Evolutionary conservation across 345 rosid species (phyloP), one percentile per base, ranked within the genome.

Genomic region (Salix dunnii): DNA sequence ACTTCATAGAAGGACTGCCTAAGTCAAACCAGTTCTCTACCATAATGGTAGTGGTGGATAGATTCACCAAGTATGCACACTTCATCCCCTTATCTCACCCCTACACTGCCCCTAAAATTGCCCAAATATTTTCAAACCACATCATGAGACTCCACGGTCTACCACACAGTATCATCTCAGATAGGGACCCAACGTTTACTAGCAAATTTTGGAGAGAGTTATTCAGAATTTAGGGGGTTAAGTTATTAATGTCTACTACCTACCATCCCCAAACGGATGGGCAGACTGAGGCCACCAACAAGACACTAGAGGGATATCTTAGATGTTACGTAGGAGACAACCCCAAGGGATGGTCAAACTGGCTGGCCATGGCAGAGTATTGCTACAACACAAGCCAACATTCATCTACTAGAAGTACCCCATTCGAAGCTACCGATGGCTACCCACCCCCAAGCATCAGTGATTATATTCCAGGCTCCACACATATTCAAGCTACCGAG

Each of bases 21-120:
- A 69, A 5, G 9, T 46, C 18, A 0, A 2, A 28, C 2, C 1
- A 13, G 0, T 0, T 3, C 17, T 3, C 6, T 0, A 5, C 6
- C 1, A 70, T 70, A 0, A 11, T 69, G 11, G 27, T 70, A 0
- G 38, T 70, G 0, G 16, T 48, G 0, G 23, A 70, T 18, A 70
- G 36, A 1, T 16, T 46, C 2, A 70, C 3, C 11, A 70, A 48
- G 4, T 28, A 16, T 43, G 40, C 40, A 0, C 8, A 46, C 6
- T 70, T 70, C 5, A 9, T 69, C 0, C 8, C 6, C 0, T 1
- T 69, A 4, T 40, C 33, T 0, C 58, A 69, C 1, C 35, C 35
- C 4, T 69, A 40, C 8, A 69, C 2, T 3, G 20, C 11, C 6
- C 1, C 0, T 0, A 25, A n/a, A 9, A 31, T 43, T 6, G 23